Evolutionary conservation across 2,329 filamentous ascomycete species (phyloP).

Genomic region (Aureobasidium sp.): DNA sequence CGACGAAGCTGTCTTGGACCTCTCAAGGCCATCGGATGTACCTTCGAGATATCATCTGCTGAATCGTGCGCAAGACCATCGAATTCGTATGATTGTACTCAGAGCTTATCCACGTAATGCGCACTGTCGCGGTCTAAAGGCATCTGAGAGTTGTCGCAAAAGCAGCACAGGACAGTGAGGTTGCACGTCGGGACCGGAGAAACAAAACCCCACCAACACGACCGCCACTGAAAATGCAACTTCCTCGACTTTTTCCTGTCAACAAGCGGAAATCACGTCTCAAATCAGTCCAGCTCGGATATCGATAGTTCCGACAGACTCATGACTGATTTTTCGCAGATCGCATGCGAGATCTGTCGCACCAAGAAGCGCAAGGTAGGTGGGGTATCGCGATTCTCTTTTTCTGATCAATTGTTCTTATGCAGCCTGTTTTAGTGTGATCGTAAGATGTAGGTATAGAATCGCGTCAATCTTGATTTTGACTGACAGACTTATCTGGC

Average conservation of each 20-base stretch:
- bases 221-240: not conserved
- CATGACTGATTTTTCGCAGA: not conserved
- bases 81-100: too few relatives aligned
- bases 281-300: too few relatives aligned
- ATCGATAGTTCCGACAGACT: too few relatives aligned
- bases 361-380: conserved; percentile 6
- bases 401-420: not conserved
- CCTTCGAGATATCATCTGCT: too few relatives aligned
- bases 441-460: not conserved
- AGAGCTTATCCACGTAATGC: too few relatives aligned
- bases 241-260: not conserved
- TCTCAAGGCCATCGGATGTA: too few relatives aligned
- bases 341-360: conserved; percentile 2
- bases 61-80: too few relatives aligned
- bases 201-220: not conserved
- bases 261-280: too few relatives aligned
- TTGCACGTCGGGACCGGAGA: not conserved
- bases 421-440: not conserved
- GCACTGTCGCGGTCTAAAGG: too few relatives aligned
- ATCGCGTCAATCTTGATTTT: not conserved
- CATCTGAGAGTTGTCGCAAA: not conserved
- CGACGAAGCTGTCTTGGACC: too few relatives aligned
- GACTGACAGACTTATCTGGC: not conserved
- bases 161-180: not conserved
- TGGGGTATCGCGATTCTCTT: too few relatives aligned